Base-by-base conservation (phyloP, 345 rosid genomes). In the Schrenkiella parvula region DNA sequence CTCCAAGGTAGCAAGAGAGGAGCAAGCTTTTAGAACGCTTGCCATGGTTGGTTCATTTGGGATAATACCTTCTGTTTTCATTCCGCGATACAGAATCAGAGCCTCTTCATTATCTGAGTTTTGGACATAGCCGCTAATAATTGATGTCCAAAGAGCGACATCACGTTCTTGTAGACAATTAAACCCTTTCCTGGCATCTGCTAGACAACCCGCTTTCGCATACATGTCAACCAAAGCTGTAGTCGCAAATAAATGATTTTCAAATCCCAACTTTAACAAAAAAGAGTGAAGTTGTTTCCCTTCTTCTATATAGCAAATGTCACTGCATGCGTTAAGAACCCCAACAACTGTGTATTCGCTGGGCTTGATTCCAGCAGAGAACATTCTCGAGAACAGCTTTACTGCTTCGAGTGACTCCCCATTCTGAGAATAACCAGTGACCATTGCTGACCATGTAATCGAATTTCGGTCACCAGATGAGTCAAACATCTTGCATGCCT, bases 361-460 rank as follows among this genome's bases (percentile, higher is more conserved):
- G 28, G 98, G 90, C 37, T 50, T 60, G 59, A 90, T 55, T 65
- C 85, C 95, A 62, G 86, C 63, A 63, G 63, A 76, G 79, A 87
- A 89, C 96, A 92, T 90, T 26, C 46, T 70, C 8, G 82, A 81
- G 74, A 90, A 88, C 48, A 92, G 78, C 52, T 73, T 70, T 54
- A 90, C 65, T 52, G 95, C 89, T 74, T 82, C 78, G 10, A 25
- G 52, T 58, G 88, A 87, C 59, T 84, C 84, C 47, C 95, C 96
- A 57, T 78, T 82, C 78, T 92, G 98, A 54, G 95, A 85, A 82
- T 80, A 90, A 17, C 96, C 93, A 46, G 96, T 90, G 66, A 88
- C 81, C 86, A 92, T 88, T 1, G 95, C 95, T 0, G 98, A 90
- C 98, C 98, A 92, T 1, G 98, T 88, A 41, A 92, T 83, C 5